phyloP scores from a whole-genome alignment of 768 basidiomycete genomes.

The Mrakia frigida region DNA sequence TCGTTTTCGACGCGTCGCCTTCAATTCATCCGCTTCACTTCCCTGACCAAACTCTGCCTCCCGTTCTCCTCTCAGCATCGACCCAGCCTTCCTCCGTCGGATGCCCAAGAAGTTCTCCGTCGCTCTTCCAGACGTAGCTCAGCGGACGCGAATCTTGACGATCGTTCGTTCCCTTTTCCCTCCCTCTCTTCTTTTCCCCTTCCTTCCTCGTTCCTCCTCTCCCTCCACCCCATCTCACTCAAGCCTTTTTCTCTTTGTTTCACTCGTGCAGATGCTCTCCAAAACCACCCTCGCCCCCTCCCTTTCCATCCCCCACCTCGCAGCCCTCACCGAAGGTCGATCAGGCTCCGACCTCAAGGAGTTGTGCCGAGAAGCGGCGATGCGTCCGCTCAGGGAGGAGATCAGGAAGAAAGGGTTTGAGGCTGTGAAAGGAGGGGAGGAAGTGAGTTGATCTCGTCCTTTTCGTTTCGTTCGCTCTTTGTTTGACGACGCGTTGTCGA shows the following conservation, averaged over 20 bases:
- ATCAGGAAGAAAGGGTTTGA: conserved; percentile 25
- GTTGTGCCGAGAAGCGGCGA: conserved; percentile 7
- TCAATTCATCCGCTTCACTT: neutral
- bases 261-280: conserved; percentile 59
- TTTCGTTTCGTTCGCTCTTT: too few species aligned
- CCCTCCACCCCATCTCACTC: neutral
- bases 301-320: conserved; percentile 12
- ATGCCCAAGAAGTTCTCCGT: conserved; percentile 96
- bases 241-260: neutral
- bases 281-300: neutral
- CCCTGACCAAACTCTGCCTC: neutral
- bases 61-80: conserved; percentile 37
- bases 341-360: conserved; percentile 16
- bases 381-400: conserved; percentile 61
- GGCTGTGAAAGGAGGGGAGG: conserved; percentile 37
- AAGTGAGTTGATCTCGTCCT: conserved; percentile 45
- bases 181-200: neutral
- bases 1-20: conserved; percentile 60
- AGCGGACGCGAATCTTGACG: conserved; percentile 74
- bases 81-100: conserved; percentile 48
- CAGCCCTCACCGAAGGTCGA: neutral
- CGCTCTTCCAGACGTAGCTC: conserved; percentile 66
- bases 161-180: conserved; percentile 52
- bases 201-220: neutral
- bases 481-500: neutral